phyloP scores from a whole-genome alignment of 768 basidiomycete species.

The Tremella yokohamensis region DNA sequence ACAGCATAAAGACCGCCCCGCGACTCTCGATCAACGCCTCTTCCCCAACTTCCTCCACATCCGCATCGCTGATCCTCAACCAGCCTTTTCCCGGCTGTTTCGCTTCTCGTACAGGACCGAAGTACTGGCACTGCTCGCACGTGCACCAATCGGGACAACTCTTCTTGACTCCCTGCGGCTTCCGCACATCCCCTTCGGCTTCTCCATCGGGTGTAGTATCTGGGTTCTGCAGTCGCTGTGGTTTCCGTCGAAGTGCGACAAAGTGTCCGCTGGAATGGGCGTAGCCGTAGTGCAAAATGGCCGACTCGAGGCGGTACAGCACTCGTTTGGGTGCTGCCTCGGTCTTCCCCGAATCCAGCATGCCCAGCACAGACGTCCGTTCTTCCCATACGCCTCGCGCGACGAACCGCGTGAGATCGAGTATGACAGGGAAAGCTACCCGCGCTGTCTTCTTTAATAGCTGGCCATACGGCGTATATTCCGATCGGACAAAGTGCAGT shows the following conservation, averaged over 20 bases:
- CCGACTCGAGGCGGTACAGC: slow-evolving; percentile 78
- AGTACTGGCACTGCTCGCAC: slow-evolving; percentile 56
- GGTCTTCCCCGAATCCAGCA: slow-evolving; percentile 46
- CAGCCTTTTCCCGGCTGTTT: slow-evolving; percentile 56
- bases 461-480: slow-evolving; percentile 67
- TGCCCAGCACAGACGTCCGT: slow-evolving; percentile 13
- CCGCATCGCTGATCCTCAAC: slow-evolving; percentile 84
- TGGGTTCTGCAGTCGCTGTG: slow-evolving; percentile 45
- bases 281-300: slow-evolving; percentile 84
- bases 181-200: slow-evolving; percentile 1
- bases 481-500: slow-evolving; percentile 86
- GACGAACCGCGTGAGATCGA: slow-evolving; percentile 77
- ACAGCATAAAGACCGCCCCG: slow-evolving; percentile 78
- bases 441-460: slow-evolving; percentile 79
- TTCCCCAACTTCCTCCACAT: slow-evolving; percentile 55
- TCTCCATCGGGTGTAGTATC: slow-evolving; percentile 40
- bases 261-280: slow-evolving; percentile 93
- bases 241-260: slow-evolving; percentile 82
- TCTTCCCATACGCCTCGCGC: slow-evolving; percentile 39
- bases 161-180: slow-evolving; percentile 54
- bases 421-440: slow-evolving; percentile 76
- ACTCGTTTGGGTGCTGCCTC: slow-evolving; percentile 54
- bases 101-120: slow-evolving; percentile 56
- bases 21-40: slow-evolving; percentile 59
- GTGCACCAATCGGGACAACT: slow-evolving; percentile 56